A percentile compares a stretch with the other conserved stretches of the same genome.
Evolutionary conservation across 108 stramenopile genomes (phyloP).

Genomic region (Skeletonema costatum): DNA sequence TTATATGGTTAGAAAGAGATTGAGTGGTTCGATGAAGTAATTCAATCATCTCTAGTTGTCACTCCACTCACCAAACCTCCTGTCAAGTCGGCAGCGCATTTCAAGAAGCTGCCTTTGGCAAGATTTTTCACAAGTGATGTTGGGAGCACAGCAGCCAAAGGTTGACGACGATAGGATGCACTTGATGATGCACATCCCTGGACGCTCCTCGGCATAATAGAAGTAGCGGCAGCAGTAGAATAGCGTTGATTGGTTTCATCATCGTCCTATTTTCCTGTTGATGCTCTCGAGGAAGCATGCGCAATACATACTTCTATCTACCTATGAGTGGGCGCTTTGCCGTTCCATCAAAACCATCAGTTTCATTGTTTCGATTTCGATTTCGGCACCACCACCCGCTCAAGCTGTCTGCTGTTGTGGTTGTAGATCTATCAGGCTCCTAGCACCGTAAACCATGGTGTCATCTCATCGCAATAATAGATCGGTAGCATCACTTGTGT

Average conservation of each 20-base stretch:
- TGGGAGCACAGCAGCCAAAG: conserved; percentile 16
- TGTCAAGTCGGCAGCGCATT: conserved; percentile 35
- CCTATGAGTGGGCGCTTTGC: too few species aligned
- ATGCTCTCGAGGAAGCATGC: too few species aligned
- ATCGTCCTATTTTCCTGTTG: neutral
- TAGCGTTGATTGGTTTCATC: neutral
- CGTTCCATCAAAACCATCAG: too few species aligned
- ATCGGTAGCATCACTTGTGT: neutral
- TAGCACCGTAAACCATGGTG: neutral
- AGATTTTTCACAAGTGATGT: conserved; percentile 18
- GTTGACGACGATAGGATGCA: neutral
- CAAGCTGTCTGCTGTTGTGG: neutral
- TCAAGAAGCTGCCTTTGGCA: conserved; percentile 17
- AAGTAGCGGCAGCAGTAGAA: neutral
- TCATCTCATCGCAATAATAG: neutral
- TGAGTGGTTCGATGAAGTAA: neutral
- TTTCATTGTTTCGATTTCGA: too few species aligned
- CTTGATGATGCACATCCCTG: neutral
- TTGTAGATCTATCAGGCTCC: neutral
- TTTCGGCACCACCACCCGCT: too few species aligned
- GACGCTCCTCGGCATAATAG: neutral
- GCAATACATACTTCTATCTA: too few species aligned
- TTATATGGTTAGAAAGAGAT: neutral
- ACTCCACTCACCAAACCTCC: conserved; percentile 30
- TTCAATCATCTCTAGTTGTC: neutral